Evolutionary conservation across 129 eudicot species (phyloP).

Genomic region (Arctium lappa): DNA sequence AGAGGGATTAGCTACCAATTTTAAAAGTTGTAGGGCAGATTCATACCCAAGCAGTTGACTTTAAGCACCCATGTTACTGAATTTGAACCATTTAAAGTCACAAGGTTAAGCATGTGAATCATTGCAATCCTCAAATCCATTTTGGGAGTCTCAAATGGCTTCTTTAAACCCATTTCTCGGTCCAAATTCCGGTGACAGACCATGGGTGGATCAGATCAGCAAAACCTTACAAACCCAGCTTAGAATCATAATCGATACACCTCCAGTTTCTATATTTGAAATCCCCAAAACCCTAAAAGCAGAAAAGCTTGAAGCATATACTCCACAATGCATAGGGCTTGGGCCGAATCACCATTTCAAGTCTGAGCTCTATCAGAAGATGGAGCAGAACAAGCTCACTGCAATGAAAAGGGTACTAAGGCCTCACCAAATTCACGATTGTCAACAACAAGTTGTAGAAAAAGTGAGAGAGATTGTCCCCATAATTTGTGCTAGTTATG

Average conservation of each 20-base stretch:
- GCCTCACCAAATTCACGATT: background rate
- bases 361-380: slow-evolving; percentile 25
- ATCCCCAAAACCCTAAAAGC: slow-evolving; percentile 26
- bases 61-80: background rate
- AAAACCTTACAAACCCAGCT: slow-evolving; percentile 19
- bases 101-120: background rate
- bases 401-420: slow-evolving; percentile 19
- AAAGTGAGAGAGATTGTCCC: slow-evolving; percentile 19
- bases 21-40: no score
- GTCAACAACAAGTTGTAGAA: slow-evolving; percentile 14
- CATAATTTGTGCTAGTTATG: slow-evolving; percentile 21
- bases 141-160: slow-evolving; percentile 5
- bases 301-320: slow-evolving; percentile 26
- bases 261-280: slow-evolving; percentile 24
- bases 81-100: background rate
- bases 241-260: background rate
- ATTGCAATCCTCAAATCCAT: background rate
- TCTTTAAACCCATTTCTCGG: background rate
- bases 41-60: background rate
- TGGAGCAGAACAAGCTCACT: slow-evolving; percentile 32
- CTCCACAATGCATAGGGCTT: slow-evolving; percentile 32
- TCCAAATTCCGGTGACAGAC: slow-evolving; percentile 10
- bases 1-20: background rate
- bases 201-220: slow-evolving; percentile 25
- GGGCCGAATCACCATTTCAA: slow-evolving; percentile 44